phyloP scores from a whole-genome alignment of 495 filamentous ascomycete genomes.

The Pseudoneurospora amorphoporcata region DNA sequence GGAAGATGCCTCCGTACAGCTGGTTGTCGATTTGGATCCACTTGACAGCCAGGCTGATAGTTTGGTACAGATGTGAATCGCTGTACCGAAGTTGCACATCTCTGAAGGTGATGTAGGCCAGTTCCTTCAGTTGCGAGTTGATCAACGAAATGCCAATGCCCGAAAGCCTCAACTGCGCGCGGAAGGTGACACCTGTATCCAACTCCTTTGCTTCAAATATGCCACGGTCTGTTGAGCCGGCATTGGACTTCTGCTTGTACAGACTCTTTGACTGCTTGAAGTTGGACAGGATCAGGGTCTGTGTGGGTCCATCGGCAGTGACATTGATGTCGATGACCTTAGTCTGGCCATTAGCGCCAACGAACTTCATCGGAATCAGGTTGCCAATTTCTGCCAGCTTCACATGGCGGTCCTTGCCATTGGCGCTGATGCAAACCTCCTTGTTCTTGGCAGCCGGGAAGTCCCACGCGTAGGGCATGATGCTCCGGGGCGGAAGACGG shows the following conservation, averaged over 20 bases:
- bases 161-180: conserved; percentile 74
- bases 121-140: conserved; percentile 81
- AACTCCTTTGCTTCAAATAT: conserved; percentile 91
- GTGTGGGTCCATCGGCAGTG: conserved; percentile 85
- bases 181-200: conserved; percentile 79
- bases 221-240: conserved; percentile 37
- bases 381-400: conserved; percentile 96
- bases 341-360: conserved; percentile 48
- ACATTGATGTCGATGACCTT: conserved; percentile 96
- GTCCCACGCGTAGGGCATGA: conserved; percentile 99
- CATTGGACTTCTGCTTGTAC: conserved; percentile 74
- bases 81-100: conserved; percentile 86
- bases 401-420: conserved; percentile 76
- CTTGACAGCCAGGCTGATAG: conserved; percentile 77
- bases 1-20: conserved; percentile 95
- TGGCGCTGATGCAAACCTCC: conserved; percentile 71
- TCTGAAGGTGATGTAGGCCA: conserved; percentile 87
- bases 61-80: conserved; percentile 89
- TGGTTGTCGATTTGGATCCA: conserved; percentile 99
- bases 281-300: conserved; percentile 89
- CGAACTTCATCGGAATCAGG: conserved; percentile 71
- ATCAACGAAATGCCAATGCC: conserved; percentile 90
- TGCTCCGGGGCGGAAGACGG: conserved; percentile 85
- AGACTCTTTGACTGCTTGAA: conserved; percentile 89
- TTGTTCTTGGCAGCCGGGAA: conserved; percentile 95